Percentiles rank a stretch among this genome's conserved stretches.
These are phyloP conservation scores for Alternaria sp. DNA, from an alignment of 2,329 filamentous ascomycete species.

Conservation along the genomic window DNA sequence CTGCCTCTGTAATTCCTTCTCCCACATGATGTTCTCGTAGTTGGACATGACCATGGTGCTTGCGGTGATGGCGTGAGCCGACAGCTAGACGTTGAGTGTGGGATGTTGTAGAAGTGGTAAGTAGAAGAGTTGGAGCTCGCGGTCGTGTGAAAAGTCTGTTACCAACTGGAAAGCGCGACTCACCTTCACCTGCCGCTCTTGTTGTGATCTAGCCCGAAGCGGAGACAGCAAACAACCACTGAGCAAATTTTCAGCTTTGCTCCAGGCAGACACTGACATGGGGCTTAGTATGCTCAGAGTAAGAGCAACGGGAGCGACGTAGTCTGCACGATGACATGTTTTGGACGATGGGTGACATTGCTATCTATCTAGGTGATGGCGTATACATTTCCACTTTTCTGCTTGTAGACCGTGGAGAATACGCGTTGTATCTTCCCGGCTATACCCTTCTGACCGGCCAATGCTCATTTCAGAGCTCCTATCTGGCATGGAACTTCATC, in stretches of 20 bases:
- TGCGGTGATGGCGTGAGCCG: no score
- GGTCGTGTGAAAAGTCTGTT: background rate
- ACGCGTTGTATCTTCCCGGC: no score
- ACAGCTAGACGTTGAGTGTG: background rate
- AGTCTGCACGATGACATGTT: background rate
- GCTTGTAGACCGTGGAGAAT: no score
- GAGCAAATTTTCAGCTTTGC: background rate
- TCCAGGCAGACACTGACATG: background rate
- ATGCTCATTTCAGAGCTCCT: no score
- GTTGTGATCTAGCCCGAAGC: background rate
- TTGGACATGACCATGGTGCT: background rate
- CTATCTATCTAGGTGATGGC: background rate
- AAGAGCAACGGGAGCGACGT: background rate
- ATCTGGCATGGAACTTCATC: no score
- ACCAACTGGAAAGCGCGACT: background rate
- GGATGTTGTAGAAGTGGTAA: no score
- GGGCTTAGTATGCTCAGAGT: background rate
- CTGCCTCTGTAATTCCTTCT: no score
- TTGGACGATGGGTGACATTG: background rate
- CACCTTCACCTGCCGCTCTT: background rate
- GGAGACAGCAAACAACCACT: background rate
- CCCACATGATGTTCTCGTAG: background rate
- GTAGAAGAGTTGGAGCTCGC: background rate
- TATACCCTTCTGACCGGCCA: no score
- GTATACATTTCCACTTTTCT: no score